phyloP scores from a whole-genome alignment of 2,329 filamentous ascomycete genomes.

The Chaetomium globosum region DNA sequence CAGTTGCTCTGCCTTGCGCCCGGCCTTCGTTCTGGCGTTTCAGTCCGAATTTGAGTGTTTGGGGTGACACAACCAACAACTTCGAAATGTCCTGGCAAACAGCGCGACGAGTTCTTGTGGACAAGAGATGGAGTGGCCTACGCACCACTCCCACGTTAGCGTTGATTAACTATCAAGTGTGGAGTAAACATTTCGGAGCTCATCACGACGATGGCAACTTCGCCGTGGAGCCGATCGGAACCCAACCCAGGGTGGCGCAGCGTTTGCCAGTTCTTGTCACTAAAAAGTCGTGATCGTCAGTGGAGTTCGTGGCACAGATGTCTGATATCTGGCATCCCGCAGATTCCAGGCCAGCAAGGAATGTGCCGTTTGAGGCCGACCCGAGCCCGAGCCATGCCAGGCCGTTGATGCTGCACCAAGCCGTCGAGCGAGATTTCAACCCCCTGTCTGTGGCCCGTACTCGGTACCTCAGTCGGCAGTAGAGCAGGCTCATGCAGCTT shows the following conservation, averaged over 20 bases:
- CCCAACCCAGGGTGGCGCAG: constrained; percentile 15
- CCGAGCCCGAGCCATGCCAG: constrained; percentile 19
- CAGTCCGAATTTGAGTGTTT: background rate
- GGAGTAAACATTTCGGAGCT: background rate
- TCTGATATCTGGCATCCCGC: constrained; percentile 21
- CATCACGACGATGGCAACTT: background rate
- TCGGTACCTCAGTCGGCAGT: background rate
- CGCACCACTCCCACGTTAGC: background rate
- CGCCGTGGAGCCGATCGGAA: constrained; percentile 12
- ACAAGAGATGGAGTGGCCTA: background rate
- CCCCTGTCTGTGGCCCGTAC: background rate
- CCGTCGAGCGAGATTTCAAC: constrained; percentile 7
- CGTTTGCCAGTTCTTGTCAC: background rate
- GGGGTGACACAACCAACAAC: background rate
- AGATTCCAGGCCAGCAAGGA: constrained; percentile 20
- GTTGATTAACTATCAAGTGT: background rate
- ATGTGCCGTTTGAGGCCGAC: constrained; percentile 22
- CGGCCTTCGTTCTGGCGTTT: background rate
- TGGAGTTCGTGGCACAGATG: constrained; percentile 15
- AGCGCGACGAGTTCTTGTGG: background rate
- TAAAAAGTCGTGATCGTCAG: constrained; percentile 14
- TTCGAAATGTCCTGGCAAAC: background rate
- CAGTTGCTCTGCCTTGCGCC: background rate
- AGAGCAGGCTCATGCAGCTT: background rate
- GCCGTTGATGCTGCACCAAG: constrained; percentile 15